Conservation (phyloP, 148 eudicot genomes). For the Amaranthus palmeri region DNA sequence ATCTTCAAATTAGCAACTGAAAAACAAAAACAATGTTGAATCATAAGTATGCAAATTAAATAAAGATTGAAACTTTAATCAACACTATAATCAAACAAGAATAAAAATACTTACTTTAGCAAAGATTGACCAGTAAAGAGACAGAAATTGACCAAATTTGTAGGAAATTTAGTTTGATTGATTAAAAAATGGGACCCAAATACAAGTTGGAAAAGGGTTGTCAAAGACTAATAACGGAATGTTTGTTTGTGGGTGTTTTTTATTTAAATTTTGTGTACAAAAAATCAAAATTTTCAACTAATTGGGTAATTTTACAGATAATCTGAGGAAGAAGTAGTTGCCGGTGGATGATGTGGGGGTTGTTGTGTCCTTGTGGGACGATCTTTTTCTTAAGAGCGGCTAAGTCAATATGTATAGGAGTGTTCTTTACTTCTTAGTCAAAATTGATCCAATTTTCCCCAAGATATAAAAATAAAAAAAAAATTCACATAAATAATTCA, state of each 20-base stretch:
- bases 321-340: no score
- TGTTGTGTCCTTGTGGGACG: no score
- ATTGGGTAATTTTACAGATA: no score
- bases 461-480: no score
- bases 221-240: constrained; percentile 6
- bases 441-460: no score
- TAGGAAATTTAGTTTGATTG: constrained; percentile 13
- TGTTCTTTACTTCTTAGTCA: no score
- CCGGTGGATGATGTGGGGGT: no score
- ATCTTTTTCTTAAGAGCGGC: no score
- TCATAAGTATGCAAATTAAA: constrained; percentile 5
- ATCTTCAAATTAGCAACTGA: constrained; percentile 23
- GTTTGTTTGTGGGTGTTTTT: constrained; percentile 1
- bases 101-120: constrained; percentile 16
- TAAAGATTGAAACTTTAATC: constrained; percentile 4
- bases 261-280: not conserved
- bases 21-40: constrained; percentile 19
- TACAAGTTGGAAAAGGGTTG: not conserved
- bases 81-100: not conserved
- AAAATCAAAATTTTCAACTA: no score
- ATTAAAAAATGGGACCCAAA: constrained; percentile 13
- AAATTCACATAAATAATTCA: no score
- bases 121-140: constrained; percentile 16
- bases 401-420: no score
- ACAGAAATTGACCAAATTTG: constrained; percentile 12